Percentiles rank a stretch among this genome's conserved stretches.
Evolutionary conservation across 768 basidiomycete genomes (phyloP).

Genomic region (Neoboletus subvelutipes): DNA sequence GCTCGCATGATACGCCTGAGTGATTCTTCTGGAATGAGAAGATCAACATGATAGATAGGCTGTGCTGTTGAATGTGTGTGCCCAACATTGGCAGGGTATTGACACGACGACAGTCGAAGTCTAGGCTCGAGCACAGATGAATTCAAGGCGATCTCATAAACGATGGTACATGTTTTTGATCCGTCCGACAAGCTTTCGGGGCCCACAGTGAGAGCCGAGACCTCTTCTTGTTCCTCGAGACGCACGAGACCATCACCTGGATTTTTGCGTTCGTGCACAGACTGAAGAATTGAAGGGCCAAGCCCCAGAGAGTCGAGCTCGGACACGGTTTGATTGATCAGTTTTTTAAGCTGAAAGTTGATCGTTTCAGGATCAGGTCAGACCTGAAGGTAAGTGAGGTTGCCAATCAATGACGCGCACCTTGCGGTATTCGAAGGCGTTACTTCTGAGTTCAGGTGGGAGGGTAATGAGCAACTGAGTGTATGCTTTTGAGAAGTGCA

Average conservation of each 20-base stretch:
- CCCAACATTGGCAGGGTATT: constrained; percentile 4
- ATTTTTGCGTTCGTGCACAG: constrained; percentile 34
- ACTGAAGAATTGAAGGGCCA: constrained; percentile 47
- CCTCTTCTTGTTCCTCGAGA: constrained; percentile 2
- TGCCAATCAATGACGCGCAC: constrained; percentile 34
- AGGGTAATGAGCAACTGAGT: constrained; percentile 59
- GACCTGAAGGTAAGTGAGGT: too few relatives aligned
- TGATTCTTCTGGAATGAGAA: constrained; percentile 13
- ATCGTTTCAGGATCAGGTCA: neutral
- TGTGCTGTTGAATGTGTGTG: neutral
- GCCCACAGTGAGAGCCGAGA: neutral
- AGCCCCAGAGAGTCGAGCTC: constrained; percentile 77
- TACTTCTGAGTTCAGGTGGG: constrained; percentile 73
- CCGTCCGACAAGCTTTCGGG: neutral
- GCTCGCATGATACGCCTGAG: constrained; percentile 7
- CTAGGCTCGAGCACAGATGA: constrained; percentile 55
- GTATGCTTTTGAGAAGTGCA: constrained; percentile 79
- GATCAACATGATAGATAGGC: constrained; percentile 10
- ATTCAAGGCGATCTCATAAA: constrained; percentile 56
- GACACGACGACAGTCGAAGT: constrained; percentile 48
- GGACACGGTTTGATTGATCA: constrained; percentile 78
- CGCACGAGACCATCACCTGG: constrained; percentile 2
- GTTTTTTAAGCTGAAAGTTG: constrained; percentile 73
- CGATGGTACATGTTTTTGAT: constrained; percentile 30
- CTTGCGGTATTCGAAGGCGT: constrained; percentile 83